These are phyloP conservation scores for Annulohypoxylon bovei DNA, from an alignment of 495 filamentous ascomycete genomes.

Conservation along the genomic window DNA sequence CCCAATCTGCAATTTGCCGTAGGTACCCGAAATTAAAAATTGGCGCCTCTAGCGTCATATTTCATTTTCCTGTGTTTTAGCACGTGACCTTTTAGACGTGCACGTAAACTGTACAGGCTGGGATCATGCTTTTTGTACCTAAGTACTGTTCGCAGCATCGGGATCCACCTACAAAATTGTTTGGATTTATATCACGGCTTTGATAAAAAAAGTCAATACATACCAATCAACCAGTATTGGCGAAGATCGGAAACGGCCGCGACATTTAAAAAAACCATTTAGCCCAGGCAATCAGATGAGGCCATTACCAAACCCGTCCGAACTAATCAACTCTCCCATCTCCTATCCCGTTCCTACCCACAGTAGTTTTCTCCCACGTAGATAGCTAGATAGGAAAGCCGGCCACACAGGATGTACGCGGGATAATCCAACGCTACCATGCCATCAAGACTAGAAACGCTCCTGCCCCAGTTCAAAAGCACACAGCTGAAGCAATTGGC, in stretches of 20 bases:
- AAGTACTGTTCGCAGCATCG: background rate
- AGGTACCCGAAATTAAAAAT: background rate
- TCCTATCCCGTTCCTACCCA: background rate
- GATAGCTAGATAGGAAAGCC: background rate
- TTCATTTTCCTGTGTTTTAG: background rate
- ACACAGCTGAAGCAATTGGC: slow-evolving; percentile 33
- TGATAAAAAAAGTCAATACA: background rate
- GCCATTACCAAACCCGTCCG: no score
- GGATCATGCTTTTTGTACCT: background rate
- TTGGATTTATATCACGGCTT: background rate
- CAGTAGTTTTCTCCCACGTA: background rate
- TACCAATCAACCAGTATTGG: background rate
- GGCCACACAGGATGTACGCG: background rate
- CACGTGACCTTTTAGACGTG: background rate
- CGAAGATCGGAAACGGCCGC: background rate
- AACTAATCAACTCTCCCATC: no score
- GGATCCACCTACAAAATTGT: background rate
- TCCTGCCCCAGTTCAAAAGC: slow-evolving; percentile 23
- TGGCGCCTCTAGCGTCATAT: background rate
- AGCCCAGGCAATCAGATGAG: no score
- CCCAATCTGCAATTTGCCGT: background rate
- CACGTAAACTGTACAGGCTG: background rate
- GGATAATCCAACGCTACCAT: slow-evolving; percentile 18
- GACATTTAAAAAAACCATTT: no score
- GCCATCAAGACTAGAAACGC: slow-evolving; percentile 14